Conservation (phyloP, 2,329 filamentous ascomycete species). For the Apiospora hydei region DNA sequence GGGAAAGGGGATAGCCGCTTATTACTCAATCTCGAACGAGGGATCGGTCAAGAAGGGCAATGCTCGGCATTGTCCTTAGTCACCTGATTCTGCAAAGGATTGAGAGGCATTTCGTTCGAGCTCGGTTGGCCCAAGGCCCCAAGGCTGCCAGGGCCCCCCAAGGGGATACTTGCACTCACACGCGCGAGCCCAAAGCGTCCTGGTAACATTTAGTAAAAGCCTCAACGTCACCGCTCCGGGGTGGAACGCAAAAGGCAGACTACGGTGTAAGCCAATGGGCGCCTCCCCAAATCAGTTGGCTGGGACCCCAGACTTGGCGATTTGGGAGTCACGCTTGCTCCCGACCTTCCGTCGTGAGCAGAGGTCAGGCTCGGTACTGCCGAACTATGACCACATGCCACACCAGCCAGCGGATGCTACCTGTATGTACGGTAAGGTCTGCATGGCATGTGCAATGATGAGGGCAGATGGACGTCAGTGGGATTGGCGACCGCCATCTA, state of each 20-base stretch:
- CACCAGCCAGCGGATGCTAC: background rate
- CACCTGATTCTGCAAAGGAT: background rate
- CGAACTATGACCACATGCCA: background rate
- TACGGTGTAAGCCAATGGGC: background rate
- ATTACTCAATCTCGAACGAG: slow-evolving; percentile 5
- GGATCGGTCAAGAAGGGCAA: slow-evolving; percentile 11
- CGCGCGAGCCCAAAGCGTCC: slow-evolving; percentile 8
- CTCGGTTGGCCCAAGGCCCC: too few species aligned
- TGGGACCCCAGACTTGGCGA: slow-evolving; percentile 20
- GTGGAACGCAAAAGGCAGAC: background rate
- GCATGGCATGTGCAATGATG: slow-evolving; percentile 19
- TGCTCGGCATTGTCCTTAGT: slow-evolving; percentile 11
- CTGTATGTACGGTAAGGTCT: background rate
- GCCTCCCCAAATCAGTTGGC: background rate
- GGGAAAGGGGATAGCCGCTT: background rate
- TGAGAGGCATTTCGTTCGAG: background rate
- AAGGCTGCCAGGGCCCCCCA: too few species aligned
- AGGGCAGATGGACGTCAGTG: background rate
- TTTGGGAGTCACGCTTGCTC: slow-evolving; percentile 9
- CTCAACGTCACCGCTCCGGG: slow-evolving; percentile 17
- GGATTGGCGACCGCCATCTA: background rate
- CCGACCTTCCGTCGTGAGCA: slow-evolving; percentile 7
- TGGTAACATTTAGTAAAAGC: slow-evolving; percentile 12
- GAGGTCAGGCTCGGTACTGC: slow-evolving; percentile 7
- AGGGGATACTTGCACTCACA: background rate